A percentile compares a stretch with the other conserved stretches of the same genome.
Evolutionary conservation across 495 filamentous ascomycete species (phyloP).

Genomic region (Neurospora sp.): DNA sequence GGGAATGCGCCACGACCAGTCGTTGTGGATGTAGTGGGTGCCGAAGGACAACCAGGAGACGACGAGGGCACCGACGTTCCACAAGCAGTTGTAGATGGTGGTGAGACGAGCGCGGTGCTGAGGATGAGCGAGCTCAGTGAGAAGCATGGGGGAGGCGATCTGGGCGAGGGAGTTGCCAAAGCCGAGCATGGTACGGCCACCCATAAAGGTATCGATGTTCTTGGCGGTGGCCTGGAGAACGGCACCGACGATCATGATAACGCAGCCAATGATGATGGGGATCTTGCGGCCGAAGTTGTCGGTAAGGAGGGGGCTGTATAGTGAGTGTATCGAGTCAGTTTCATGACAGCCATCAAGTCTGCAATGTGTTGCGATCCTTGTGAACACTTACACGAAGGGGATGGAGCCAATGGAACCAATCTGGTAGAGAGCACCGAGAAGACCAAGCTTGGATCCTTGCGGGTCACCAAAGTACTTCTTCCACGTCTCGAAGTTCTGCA

Average conservation of each 20-base stretch:
- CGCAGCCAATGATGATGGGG: conserved; percentile 51
- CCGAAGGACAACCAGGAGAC: conserved; percentile 44
- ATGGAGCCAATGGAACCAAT: conserved; percentile 56
- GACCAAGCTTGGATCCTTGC: conserved; percentile 42
- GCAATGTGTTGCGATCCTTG: not conserved
- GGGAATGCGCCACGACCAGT: conserved; percentile 46
- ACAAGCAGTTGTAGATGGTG: conserved; percentile 56
- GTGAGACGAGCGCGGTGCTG: conserved; percentile 58
- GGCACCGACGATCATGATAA: conserved; percentile 55
- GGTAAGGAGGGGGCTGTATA: conserved; percentile 43
- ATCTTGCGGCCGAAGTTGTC: conserved; percentile 52
- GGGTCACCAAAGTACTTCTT: conserved; percentile 43
- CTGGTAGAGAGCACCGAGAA: conserved; percentile 59
- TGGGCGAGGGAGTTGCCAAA: conserved; percentile 50
- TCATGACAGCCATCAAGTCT: not conserved
- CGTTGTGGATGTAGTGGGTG: conserved; percentile 36
- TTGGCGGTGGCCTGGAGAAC: conserved; percentile 43
- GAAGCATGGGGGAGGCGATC: conserved; percentile 51
- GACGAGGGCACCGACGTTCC: conserved; percentile 48
- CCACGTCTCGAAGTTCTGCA: conserved; percentile 44
- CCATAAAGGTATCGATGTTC: conserved; percentile 36
- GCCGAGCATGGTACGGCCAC: conserved; percentile 42
- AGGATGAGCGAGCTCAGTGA: conserved; percentile 56
- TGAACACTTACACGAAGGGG: conserved; percentile 45
- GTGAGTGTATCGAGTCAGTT: conserved; percentile 13